Conservation (phyloP, 495 filamentous ascomycete species). For the Oidiodendron maius region DNA sequence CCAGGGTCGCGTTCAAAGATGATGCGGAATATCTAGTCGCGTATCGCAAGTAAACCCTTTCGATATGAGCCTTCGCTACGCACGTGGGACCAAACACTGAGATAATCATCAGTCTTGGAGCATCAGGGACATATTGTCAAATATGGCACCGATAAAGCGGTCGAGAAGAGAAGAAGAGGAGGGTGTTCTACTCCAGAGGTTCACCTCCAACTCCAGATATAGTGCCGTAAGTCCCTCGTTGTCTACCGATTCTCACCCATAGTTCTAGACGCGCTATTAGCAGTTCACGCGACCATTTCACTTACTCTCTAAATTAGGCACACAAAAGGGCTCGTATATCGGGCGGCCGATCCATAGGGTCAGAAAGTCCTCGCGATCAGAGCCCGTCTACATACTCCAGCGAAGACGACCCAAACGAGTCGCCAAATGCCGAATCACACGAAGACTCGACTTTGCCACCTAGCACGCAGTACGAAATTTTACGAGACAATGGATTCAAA, state of each 20-base stretch:
- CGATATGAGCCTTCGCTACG: too few species aligned
- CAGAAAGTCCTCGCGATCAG: slow-evolving; percentile 20
- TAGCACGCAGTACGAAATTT: slow-evolving; percentile 40
- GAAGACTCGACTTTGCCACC: background rate
- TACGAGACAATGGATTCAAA: slow-evolving; percentile 44
- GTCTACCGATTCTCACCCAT: background rate
- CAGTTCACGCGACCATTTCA: background rate
- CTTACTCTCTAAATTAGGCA: slow-evolving; percentile 18
- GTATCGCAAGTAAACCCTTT: too few species aligned
- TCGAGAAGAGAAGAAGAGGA: slow-evolving; percentile 35
- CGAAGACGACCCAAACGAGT: background rate
- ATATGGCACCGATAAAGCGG: slow-evolving; percentile 20
- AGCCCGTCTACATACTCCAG: slow-evolving; percentile 15
- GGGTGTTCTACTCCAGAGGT: slow-evolving; percentile 34
- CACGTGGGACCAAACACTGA: too few species aligned
- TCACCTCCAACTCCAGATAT: slow-evolving; percentile 37
- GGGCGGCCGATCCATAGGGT: slow-evolving; percentile 17
- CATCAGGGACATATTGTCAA: too few species aligned
- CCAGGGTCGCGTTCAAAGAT: too few species aligned
- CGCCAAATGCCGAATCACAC: background rate
- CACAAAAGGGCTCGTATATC: slow-evolving; percentile 41
- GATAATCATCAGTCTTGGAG: too few species aligned
- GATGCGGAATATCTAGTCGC: too few species aligned
- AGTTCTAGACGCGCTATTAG: background rate
- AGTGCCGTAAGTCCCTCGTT: slow-evolving; percentile 36